Evolutionary conservation across 345 rosid genomes (phyloP).

Genomic region (Geranium rotundifolium): DNA sequence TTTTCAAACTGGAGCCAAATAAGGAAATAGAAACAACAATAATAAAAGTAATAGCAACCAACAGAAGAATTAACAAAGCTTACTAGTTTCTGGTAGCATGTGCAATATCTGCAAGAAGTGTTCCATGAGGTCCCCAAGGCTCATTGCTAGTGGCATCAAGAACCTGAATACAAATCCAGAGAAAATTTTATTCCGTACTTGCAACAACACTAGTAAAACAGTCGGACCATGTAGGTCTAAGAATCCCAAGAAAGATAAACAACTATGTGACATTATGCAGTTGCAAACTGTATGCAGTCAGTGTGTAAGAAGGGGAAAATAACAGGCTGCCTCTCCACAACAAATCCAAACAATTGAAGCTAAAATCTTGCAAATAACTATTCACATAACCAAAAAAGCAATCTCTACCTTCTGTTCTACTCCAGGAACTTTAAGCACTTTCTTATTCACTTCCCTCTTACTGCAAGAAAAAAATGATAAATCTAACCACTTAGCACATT

Average conservation of each 20-base stretch:
- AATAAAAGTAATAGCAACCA: background rate
- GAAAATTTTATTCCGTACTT: background rate
- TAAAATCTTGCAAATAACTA: background rate
- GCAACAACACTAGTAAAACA: background rate
- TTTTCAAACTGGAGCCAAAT: background rate
- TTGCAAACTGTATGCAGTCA: background rate
- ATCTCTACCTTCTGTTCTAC: constrained; percentile 74
- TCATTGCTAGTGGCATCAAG: constrained; percentile 96
- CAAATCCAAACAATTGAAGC: no score
- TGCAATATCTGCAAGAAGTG: constrained; percentile 77
- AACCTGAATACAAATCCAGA: constrained; percentile 37
- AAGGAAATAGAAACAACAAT: no score
- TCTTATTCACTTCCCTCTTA: constrained; percentile 90
- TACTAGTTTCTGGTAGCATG: constrained; percentile 80
- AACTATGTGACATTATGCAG: background rate
- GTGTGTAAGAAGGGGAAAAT: background rate
- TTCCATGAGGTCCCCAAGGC: constrained; percentile 97
- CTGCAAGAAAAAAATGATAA: constrained; percentile 24
- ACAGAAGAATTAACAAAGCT: constrained; percentile 6
- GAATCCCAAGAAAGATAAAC: no score
- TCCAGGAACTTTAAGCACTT: constrained; percentile 93
- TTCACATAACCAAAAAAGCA: background rate
- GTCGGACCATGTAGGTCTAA: background rate
- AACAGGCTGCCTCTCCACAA: no score
- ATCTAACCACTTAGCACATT: background rate